Base-by-base conservation (phyloP, 257 asterid species). In the Oldenlandia corymbosa region DNA sequence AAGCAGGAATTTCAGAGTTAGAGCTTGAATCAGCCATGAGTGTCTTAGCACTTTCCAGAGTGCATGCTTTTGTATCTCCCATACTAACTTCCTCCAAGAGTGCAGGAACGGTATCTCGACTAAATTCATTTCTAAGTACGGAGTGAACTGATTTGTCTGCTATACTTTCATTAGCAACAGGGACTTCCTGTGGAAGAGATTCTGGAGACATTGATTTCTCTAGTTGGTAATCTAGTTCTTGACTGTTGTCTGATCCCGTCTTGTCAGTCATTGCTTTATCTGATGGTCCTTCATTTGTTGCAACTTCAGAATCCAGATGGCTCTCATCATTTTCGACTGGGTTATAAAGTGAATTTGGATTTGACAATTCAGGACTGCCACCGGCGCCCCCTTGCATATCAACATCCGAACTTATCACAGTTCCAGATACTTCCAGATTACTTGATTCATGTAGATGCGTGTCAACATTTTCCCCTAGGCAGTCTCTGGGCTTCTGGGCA, bases 151-250 rank as follows among this genome's bases (percentile, higher is more conserved):
- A 66, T 49, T 62, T 41, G 47, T 66, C 79, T 62, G 26, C 60
- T 54, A 57, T 27, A 20, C 50, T 56, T 70, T 64, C 78, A 64
- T 68, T 61, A 23, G 57, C 64, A 62, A 43, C 27, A 70, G 73
- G 65, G 69, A 79, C 73, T 65, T 84, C 86, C 62, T 28, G 70
- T 48, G 71, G 69, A 64, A 62, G 69, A 75, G 65, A 66, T 60
- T 73, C 75, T 62, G 74, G 55, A 70, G 75, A 65, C 67, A 41
- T 58, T 68, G 65, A 69, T 52, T 81, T 71, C 70, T 79, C 78
- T 36, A 71, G 62, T 70, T 64, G 82, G 75, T 70, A 31, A 56
- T 12, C 70, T 63, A 69, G 54, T 66, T 81, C 76, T 64, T 73
- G 64, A 54, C 74, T 81, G 49, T 31, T 67, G 52, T 76, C 54